Percentiles rank a stretch among this genome's conserved stretches.
These are phyloP conservation scores for Cordia subcordata DNA, from an alignment of 257 asterid species.

Conservation along the genomic window DNA sequence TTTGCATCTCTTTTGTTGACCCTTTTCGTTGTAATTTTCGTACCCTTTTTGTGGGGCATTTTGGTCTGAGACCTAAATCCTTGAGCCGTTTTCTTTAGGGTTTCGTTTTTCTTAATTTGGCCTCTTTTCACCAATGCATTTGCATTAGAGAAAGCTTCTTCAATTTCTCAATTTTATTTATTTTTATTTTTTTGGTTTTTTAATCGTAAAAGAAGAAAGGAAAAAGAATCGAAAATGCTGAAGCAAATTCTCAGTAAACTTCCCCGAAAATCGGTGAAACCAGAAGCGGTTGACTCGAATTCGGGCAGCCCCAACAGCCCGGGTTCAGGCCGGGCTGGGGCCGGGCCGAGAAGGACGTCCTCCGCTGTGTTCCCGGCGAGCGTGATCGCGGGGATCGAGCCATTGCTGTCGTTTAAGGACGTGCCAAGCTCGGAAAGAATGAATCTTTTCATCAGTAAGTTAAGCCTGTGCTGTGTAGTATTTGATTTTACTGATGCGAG, in stretches of 20 bases:
- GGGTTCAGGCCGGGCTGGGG: conserved; percentile 26
- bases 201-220: not conserved
- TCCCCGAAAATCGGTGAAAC: conserved; percentile 54
- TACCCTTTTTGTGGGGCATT: not conserved
- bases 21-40: not conserved
- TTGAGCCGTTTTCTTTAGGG: conserved; percentile 10
- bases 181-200: not conserved
- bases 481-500: conserved; percentile 68
- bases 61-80: not conserved
- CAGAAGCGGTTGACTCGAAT: conserved; percentile 36
- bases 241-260: conserved; percentile 64
- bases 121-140: not conserved
- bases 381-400: conserved; percentile 69
- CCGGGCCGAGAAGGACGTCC: conserved; percentile 42
- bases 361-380: conserved; percentile 62
- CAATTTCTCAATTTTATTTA: not conserved
- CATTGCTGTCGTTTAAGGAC: conserved; percentile 73
- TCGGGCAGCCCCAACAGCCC: conserved; percentile 23
- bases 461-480: conserved; percentile 75
- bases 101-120: conserved; percentile 1
- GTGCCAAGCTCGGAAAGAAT: conserved; percentile 59
- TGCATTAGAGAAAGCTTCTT: not conserved
- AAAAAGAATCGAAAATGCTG: conserved; percentile 51
- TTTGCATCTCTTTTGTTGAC: not conserved
- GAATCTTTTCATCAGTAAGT: conserved; percentile 87